phyloP scores from a whole-genome alignment of 129 eudicot species.

The Saposhnikovia divaricata region DNA sequence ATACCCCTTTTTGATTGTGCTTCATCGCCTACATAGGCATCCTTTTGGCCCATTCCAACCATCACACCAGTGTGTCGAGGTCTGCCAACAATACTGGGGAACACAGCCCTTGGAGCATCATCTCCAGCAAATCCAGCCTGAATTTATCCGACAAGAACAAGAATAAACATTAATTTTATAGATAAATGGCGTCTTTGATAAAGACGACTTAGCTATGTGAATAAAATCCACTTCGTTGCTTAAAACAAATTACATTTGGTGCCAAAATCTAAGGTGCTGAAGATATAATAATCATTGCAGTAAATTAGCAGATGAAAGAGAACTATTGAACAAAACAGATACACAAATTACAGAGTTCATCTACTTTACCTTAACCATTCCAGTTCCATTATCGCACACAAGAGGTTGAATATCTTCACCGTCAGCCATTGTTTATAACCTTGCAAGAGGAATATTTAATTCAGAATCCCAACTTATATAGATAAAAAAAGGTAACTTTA shows the following conservation, averaged over 20 bases:
- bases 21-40: constrained; percentile 54
- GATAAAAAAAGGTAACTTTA: background rate
- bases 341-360: background rate
- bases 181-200: background rate
- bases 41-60: constrained; percentile 61
- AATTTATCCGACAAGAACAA: background rate
- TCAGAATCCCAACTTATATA: background rate
- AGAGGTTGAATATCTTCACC: constrained; percentile 37
- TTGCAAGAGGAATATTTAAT: background rate
- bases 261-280: background rate
- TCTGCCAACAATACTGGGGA: constrained; percentile 53
- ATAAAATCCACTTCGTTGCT: background rate
- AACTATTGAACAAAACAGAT: background rate
- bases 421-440: constrained; percentile 27
- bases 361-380: constrained; percentile 36
- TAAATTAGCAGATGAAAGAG: background rate
- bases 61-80: constrained; percentile 57
- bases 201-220: background rate
- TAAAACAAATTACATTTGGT: background rate
- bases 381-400: constrained; percentile 29
- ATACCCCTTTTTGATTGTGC: constrained; percentile 54
- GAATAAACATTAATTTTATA: background rate
- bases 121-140: constrained; percentile 64
- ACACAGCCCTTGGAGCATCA: constrained; percentile 61
- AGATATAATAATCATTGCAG: background rate